A percentile compares a stretch with the other conserved stretches of the same genome.
These are phyloP conservation scores for Lycium ferocissimum DNA, from an alignment of 257 asterid species.

Conservation along the genomic window DNA sequence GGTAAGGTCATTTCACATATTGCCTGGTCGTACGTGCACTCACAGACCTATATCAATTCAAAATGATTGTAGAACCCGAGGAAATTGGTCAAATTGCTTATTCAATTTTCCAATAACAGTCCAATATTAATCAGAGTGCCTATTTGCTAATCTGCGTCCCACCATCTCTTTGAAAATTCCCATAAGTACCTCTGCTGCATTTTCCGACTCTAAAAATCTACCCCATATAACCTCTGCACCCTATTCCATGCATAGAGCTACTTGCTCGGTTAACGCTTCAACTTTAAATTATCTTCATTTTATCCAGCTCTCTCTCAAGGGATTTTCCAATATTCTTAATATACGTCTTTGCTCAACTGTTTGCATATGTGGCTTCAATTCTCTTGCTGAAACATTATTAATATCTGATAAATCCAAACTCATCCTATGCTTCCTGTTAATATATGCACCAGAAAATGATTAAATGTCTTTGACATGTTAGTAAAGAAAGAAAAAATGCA, in stretches of 20 bases:
- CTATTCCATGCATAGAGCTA: conserved; percentile 84
- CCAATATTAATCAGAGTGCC: no score
- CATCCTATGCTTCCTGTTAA: conserved; percentile 55
- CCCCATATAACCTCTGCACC: conserved; percentile 92
- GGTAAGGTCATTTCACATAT: no score
- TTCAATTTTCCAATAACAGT: no score
- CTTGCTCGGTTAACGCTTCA: conserved; percentile 70
- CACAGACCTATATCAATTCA: no score
- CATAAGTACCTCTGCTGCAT: conserved; percentile 71
- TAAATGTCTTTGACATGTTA: neutral
- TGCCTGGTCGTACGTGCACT: no score
- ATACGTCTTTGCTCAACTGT: conserved; percentile 58
- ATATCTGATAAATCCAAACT: conserved; percentile 49
- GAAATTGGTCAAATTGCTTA: no score
- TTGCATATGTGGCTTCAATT: conserved; percentile 55
- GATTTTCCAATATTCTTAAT: conserved; percentile 77
- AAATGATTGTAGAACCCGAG: no score
- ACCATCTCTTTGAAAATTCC: conserved; percentile 78
- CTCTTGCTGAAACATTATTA: conserved; percentile 38
- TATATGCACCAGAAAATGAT: conserved; percentile 15
- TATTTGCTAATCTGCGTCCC: no score
- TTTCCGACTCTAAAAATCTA: conserved; percentile 85
- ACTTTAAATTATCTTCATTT: conserved; percentile 77
- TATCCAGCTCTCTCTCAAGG: conserved; percentile 77
- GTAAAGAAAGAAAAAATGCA: neutral